Evolutionary conservation across 164 flowering plant genomes (phyloP).

Genomic region (Vitis amurensis): DNA sequence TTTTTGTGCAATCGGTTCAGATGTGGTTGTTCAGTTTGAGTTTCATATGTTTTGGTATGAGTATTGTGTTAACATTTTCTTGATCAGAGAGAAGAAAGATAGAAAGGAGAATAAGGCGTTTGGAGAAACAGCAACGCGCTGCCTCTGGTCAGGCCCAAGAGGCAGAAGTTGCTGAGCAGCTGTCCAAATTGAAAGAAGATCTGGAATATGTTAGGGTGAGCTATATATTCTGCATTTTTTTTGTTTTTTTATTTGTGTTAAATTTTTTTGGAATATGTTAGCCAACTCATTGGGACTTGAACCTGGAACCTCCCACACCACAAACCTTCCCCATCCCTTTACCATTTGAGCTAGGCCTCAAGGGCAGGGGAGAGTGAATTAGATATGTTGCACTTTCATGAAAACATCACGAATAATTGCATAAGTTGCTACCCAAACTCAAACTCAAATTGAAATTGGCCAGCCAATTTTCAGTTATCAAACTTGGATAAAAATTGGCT

Average conservation of each 20-base stretch:
- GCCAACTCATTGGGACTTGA: too few species aligned
- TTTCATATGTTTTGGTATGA: neutral
- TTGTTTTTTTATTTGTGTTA: too few species aligned
- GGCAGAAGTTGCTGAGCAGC: constrained; percentile 61
- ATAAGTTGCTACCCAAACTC: too few species aligned
- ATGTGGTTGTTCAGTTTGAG: neutral
- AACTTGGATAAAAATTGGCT: too few species aligned
- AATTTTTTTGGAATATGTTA: too few species aligned
- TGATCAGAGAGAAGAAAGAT: constrained; percentile 85
- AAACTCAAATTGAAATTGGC: too few species aligned
- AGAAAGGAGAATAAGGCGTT: constrained; percentile 81
- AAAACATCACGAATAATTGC: too few species aligned
- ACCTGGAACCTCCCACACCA: too few species aligned
- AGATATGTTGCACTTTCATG: neutral
- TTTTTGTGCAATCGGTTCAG: neutral
- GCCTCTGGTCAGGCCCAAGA: constrained; percentile 65
- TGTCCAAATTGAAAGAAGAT: constrained; percentile 80
- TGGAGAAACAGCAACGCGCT: constrained; percentile 78
- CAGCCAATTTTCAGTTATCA: too few species aligned
- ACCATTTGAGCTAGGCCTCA: too few species aligned
- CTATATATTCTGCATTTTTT: neutral
- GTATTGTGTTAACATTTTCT: constrained; percentile 3
- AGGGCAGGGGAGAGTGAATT: neutral
- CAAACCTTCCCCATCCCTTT: too few species aligned
- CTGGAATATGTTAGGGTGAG: constrained; percentile 96